Evolutionary conservation across 139 green algal species (phyloP), one percentile per base, ranked within the genome.

Genomic region (Chlorella sorokiniana): DNA sequence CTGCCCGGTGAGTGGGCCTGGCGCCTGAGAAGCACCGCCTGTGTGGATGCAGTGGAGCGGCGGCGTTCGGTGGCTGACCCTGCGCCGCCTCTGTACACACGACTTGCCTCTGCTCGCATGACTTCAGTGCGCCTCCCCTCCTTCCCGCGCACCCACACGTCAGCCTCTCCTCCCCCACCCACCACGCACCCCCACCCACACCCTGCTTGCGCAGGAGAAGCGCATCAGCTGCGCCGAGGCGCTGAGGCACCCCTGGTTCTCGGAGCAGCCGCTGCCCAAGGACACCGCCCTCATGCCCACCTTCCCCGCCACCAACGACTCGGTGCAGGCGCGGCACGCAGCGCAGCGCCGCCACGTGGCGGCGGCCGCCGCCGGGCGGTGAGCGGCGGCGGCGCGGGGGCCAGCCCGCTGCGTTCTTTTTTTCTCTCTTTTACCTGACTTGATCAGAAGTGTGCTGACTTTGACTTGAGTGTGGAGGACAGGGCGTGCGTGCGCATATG

Each of bases 201-300:
- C n/a, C n/a, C n/a, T n/a, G n/a, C 78, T 22, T 5, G 25, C 33
- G 45, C 81, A 81, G 79, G 79, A 76, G 48, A 54, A 54, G 29
- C 85, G 91, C 44, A 83, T 92, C 42, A 89, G 86, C 16, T 85
- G 83, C 33, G 54, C 83, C 22, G 84, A 94, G n/a, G 91, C 91
- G 2, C 62, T 92, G 31, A 37, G 87, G 23, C 87, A 92, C 78
- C 18, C 40, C 11, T 95, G 88, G 72, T 79, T 94, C 75, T 27
- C 67, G 33, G 88, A 92, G 80, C 80, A 85, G 31, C 89, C 89
- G 4, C 72, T 86, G 56, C 86, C 89, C 18, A 91, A 92, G 81
- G 84, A 90, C 63, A 42, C 61, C 38, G 76, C 71, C 11, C 75
- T 92, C 40, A 93, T 93, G 89, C 89, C 89, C 35, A 93, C 88